Base-by-base conservation (phyloP, 1,284 basidiomycete species). In the Rhodofomes roseus region DNA sequence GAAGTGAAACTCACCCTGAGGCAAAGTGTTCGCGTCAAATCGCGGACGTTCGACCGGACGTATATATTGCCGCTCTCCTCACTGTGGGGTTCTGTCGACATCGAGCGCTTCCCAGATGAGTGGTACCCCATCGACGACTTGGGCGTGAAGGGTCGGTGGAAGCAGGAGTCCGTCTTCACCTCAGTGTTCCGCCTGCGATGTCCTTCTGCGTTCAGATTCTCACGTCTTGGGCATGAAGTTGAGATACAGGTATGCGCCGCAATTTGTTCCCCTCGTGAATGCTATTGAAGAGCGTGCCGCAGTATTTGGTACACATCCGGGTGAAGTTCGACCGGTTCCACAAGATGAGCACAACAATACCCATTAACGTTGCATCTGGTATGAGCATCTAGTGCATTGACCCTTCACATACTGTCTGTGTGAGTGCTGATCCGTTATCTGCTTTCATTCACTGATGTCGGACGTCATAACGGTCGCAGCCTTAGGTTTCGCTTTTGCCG, bases 111-210 rank as follows among this genome's bases (percentile, higher is more conserved):
- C 40, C 56, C 62, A 9, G 58, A 61, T 22, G 50, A 55, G 31
- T 68, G 67, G 67, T 51, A 63, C 3, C 65, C 65, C 11, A 20
- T 20, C 11, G 41, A 40, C 14, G 41, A 59, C 11, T 58, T 60
- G 8, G 57, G 59, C 43, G 25, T 39, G 5, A 46, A 36, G 52
- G 57, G 57, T 7, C 41, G 43, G 31, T 58, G 57, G 57, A 54
- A 48, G 23, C 51, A 58, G 29, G 18, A 54, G 39, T 40, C 52
- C 0, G 22, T 40, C 14, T 54, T 54, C 22, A 37, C 40, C 9
- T 58, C 57, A 5, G 36, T 41, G 14, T 54, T 58, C 20, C 23
- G 36, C 4, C 43, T 58, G 3, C 27, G 22, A 4, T 54, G 52
- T 23, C 39, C 57, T 1, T 52, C 57, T 8, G 22, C 57, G n/a